These are phyloP conservation scores for Margaritispora aquatica DNA, from an alignment of 495 filamentous ascomycete genomes.

Conservation along the genomic window DNA sequence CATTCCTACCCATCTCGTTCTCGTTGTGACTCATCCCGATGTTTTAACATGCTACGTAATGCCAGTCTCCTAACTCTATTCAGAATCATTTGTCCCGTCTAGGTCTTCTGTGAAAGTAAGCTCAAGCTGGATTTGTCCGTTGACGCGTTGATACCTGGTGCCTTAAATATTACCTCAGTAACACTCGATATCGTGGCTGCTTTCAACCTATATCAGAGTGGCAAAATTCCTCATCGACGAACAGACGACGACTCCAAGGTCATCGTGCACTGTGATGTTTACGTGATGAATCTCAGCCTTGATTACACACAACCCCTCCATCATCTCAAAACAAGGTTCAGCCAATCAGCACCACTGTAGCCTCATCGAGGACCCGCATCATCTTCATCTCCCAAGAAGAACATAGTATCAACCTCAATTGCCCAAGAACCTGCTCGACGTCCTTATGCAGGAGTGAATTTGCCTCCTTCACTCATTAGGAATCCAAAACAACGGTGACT, in stretches of 20 bases:
- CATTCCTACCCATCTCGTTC: neutral
- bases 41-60: too few relatives aligned
- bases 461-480: neutral
- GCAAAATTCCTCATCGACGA: neutral
- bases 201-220: neutral
- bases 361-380: neutral
- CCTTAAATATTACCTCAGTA: neutral
- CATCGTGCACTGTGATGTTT: neutral
- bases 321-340: neutral
- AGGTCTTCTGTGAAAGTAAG: conserved; percentile 2
- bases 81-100: neutral
- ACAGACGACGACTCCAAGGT: neutral
- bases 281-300: neutral
- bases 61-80: neutral
- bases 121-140: neutral
- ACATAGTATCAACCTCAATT: neutral
- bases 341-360: neutral
- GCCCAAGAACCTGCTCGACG: neutral
- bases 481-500: neutral
- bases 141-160: neutral
- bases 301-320: neutral
- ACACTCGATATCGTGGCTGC: neutral
- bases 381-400: neutral
- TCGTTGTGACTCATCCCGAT: neutral
- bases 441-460: neutral